Evolutionary conservation across 805 yeast genomes (phyloP).

Genomic region (Novakomyces olei): DNA sequence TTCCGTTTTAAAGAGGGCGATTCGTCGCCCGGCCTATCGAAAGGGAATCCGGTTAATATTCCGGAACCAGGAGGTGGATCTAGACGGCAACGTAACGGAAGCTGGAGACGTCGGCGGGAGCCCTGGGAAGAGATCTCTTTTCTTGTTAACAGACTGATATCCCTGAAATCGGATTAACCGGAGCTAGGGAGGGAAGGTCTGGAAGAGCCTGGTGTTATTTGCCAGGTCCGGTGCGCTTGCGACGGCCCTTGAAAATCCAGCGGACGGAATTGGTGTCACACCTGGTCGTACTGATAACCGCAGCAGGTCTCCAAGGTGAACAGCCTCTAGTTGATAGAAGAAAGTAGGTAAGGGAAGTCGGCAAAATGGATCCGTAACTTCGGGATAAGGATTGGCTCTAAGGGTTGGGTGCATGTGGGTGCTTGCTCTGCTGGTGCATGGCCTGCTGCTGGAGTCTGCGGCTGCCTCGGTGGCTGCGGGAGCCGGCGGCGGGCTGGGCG

Average conservation of each 20-base stretch:
- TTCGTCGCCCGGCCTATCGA: conserved; percentile 19
- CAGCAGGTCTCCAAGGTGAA: conserved; percentile 27
- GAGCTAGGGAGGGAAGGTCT: conserved; percentile 21
- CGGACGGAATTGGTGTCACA: conserved; percentile 21
- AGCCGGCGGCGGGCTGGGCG: background rate
- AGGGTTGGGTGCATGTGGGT: conserved; percentile 20
- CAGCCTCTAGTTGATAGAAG: conserved; percentile 24
- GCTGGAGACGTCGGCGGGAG: conserved; percentile 23
- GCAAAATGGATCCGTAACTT: conserved; percentile 24
- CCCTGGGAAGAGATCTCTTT: conserved; percentile 25
- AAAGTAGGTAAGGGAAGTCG: conserved; percentile 24
- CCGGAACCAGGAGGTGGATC: conserved; percentile 25
- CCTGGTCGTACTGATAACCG: conserved; percentile 25
- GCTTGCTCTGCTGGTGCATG: conserved; percentile 18
- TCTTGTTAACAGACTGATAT: conserved; percentile 21
- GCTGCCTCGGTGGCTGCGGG: background rate
- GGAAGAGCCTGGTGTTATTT: conserved; percentile 20
- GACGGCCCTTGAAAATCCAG: conserved; percentile 24
- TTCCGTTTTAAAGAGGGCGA: conserved; percentile 19
- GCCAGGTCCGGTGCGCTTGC: conserved; percentile 22
- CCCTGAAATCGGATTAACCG: conserved; percentile 23
- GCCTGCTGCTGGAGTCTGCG: conserved; percentile 4
- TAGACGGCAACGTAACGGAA: conserved; percentile 22
- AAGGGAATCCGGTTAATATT: conserved; percentile 25
- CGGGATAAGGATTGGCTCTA: conserved; percentile 25